Evolutionary conservation across 208 protist genomes (phyloP).

Genomic region (Borovskyia barvae): DNA sequence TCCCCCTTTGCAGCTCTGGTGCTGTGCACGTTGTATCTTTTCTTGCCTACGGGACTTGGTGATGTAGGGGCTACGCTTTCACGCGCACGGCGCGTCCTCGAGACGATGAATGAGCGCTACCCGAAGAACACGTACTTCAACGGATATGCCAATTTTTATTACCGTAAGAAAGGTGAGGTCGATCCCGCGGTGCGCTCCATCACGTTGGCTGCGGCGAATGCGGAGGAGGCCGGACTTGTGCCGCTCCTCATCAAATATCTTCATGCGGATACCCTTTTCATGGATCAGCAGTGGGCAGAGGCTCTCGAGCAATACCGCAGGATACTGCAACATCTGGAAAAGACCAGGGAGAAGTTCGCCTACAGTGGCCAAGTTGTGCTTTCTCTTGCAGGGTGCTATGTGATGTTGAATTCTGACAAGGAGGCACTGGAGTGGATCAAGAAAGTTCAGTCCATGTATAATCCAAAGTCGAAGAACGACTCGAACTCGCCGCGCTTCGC

Average conservation of each 20-base stretch:
- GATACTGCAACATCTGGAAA: slow-evolving; percentile 65
- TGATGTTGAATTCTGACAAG: slow-evolving; percentile 72
- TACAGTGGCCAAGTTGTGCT: slow-evolving; percentile 88
- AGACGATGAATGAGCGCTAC: slow-evolving; percentile 80
- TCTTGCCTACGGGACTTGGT: slow-evolving; percentile 85
- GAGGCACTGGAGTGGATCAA: slow-evolving; percentile 72
- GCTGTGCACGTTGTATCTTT: slow-evolving; percentile 89
- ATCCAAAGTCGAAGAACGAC: slow-evolving; percentile 90
- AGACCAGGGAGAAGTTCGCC: slow-evolving; percentile 79
- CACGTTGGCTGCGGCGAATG: slow-evolving; percentile 69
- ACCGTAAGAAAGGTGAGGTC: slow-evolving; percentile 84
- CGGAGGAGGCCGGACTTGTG: slow-evolving; percentile 58
- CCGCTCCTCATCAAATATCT: slow-evolving; percentile 88
- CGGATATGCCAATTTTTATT: slow-evolving; percentile 91
- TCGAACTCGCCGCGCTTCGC: slow-evolving; percentile 88
- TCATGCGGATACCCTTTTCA: slow-evolving; percentile 89
- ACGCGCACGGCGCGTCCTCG: slow-evolving; percentile 76
- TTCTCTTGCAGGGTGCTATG: slow-evolving; percentile 78
- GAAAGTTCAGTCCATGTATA: slow-evolving; percentile 85
- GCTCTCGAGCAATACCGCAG: slow-evolving; percentile 59
- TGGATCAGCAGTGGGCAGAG: slow-evolving; percentile 82
- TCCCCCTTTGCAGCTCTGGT: slow-evolving; percentile 81
- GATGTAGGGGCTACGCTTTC: slow-evolving; percentile 70
- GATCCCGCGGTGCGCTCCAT: slow-evolving; percentile 69
- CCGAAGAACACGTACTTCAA: slow-evolving; percentile 90